Conservation (phyloP, 139 green algal species). For the Yamagishiella unicocca region DNA sequence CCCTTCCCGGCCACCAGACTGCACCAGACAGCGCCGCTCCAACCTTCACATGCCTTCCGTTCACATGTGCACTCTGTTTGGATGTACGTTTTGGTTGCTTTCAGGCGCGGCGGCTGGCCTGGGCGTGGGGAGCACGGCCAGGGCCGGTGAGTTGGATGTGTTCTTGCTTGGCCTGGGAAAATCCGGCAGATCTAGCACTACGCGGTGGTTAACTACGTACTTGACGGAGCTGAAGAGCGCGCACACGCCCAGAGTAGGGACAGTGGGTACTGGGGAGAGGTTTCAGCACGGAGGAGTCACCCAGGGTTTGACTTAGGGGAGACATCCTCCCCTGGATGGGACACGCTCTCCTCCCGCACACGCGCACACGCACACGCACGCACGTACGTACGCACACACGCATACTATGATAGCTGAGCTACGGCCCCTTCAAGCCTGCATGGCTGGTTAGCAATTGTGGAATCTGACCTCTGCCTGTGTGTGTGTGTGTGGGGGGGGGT, state of each 20-base stretch:
- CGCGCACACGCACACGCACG: too few relatives aligned
- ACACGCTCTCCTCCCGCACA: neutral
- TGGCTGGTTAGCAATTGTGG: constrained; percentile 9
- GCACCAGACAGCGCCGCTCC: constrained; percentile 1
- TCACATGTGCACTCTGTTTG: neutral
- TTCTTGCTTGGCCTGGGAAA: neutral
- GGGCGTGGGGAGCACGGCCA: neutral
- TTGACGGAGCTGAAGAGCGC: constrained; percentile 10
- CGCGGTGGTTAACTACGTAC: neutral
- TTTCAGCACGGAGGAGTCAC: constrained; percentile 11
- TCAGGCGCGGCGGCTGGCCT: neutral
- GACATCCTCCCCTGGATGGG: neutral
- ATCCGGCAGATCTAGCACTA: neutral
- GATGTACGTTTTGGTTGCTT: neutral
- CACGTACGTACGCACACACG: too few relatives aligned
- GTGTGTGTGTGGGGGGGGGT: too few relatives aligned
- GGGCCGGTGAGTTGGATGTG: neutral
- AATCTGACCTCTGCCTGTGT: neutral
- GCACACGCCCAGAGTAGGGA: constrained; percentile 12
- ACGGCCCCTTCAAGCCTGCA: neutral
- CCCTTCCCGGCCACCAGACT: constrained; percentile 9
- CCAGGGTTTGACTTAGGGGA: neutral
- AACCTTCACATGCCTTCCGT: constrained; percentile 4
- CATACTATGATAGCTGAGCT: neutral
- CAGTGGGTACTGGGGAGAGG: neutral